phyloP scores from a whole-genome alignment of 2,329 filamentous ascomycete species.

The Aquanectria penicillioides region DNA sequence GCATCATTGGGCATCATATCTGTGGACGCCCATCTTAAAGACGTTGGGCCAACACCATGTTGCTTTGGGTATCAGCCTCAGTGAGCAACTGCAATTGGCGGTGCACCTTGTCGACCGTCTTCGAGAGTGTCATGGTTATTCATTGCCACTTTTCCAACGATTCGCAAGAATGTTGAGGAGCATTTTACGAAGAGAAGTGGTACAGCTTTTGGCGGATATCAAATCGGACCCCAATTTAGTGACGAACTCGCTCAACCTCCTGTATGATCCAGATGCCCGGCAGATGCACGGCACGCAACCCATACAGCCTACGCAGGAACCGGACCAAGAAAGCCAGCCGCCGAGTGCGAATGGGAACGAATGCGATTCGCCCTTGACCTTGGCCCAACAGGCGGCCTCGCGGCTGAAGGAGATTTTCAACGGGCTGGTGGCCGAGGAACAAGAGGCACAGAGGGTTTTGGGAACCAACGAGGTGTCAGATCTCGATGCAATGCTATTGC shows the following conservation, averaged over 20 bases:
- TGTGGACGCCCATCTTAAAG: slow-evolving; percentile 50
- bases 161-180: slow-evolving; percentile 39
- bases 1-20: slow-evolving; percentile 41
- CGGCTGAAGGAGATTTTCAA: slow-evolving; percentile 43
- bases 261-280: slow-evolving; percentile 30
- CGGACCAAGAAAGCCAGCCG: slow-evolving; percentile 6
- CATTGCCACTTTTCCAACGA: slow-evolving; percentile 36
- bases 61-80: slow-evolving; percentile 39
- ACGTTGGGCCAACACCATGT: slow-evolving; percentile 44
- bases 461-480: slow-evolving; percentile 36
- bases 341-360: background rate
- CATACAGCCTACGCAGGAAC: slow-evolving; percentile 13
- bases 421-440: slow-evolving; percentile 39
- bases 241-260: slow-evolving; percentile 21
- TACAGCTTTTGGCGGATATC: slow-evolving; percentile 30
- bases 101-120: slow-evolving; percentile 42
- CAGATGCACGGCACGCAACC: too few species aligned
- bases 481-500: slow-evolving; percentile 46
- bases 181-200: slow-evolving; percentile 40
- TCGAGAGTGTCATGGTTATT: slow-evolving; percentile 36
- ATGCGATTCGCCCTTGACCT: slow-evolving; percentile 18
- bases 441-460: slow-evolving; percentile 29
- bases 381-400: slow-evolving; percentile 33
- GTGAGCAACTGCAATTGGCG: slow-evolving; percentile 45
- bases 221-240: slow-evolving; percentile 20